Evolutionary conservation across 345 rosid species (phyloP), one percentile per base, ranked within the genome.

Genomic region (Eucalyptus polybractea): DNA sequence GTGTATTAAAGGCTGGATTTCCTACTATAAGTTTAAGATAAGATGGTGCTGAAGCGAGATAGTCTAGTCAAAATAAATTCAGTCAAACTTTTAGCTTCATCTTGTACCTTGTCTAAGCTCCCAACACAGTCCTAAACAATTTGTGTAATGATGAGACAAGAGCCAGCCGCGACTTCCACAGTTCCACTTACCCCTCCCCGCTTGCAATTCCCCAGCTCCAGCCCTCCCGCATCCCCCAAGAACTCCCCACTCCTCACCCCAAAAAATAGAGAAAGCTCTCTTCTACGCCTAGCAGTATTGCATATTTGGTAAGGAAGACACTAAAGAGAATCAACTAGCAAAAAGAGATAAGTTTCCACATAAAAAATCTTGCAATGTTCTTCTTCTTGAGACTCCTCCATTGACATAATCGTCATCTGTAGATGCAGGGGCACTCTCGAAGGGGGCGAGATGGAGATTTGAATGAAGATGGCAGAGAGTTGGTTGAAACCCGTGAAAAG

Each of bases 341-440:
- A 89, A 13, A 37, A 33, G 17, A 33, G 29, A 14, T n/a, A 17
- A 67, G 88, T 50, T 88, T 92, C 99, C 98, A 94, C 95, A 90
- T 93, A 95, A 91, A 95, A 97, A 87, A 92, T 49, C 69, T 53
- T 90, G 65, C 91, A 90, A 93, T 97, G 99, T 88, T 95, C 97
- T 91, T 95, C 98, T 90, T 97, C 99, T 92, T 95, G 99, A 80
- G 97, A 97, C 87, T 95, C 98, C 89, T 93, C 95, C 62, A 93
- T 90, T 5, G 98, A 97, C 97, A 96, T 94, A 15, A 92, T 87
- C 88, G 96, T 96, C 99, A 95, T 97, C 91, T 94, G 94, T 83
- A 97, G 90, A 94, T 97, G 99, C 51, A 44, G 86, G 49, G 86
- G 47, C 33, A 10, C 47, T 83, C 51, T 44, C 51, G 80, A 31